phyloP scores from a whole-genome alignment of 2,329 filamentous ascomycete genomes.

The Aspergillus sp. region DNA sequence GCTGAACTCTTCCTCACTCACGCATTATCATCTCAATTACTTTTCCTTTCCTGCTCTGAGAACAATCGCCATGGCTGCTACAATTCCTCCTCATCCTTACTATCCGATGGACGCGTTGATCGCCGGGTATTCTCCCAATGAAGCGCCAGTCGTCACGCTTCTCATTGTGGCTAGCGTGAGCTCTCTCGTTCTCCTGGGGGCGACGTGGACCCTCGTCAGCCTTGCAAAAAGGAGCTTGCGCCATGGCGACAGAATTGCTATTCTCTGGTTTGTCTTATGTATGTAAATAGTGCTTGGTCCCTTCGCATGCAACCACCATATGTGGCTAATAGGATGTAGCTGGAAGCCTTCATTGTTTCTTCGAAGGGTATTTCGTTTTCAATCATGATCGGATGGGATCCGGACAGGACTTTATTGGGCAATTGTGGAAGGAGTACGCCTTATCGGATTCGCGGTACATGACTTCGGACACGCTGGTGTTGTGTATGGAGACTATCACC shows the following conservation, averaged over 20 bases:
- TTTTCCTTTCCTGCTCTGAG: background rate
- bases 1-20: background rate
- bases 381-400: conserved; percentile 61
- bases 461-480: conserved; percentile 71
- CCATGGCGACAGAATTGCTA: conserved; percentile 50
- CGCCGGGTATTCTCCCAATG: conserved; percentile 59
- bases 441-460: conserved; percentile 82
- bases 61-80: conserved; percentile 2
- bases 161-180: conserved; percentile 54
- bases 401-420: conserved; percentile 67
- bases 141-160: conserved; percentile 52
- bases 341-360: conserved; percentile 62
- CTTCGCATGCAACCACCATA: background rate
- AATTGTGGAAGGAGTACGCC: conserved; percentile 90
- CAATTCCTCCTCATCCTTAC: conserved; percentile 53
- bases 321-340: conserved; percentile 21
- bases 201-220: conserved; percentile 50
- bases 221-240: conserved; percentile 48
- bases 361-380: conserved; percentile 76
- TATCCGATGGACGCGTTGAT: conserved; percentile 61
- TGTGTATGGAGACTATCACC: conserved; percentile 82
- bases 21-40: too few species aligned
- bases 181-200: conserved; percentile 51
- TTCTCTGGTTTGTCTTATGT: conserved; percentile 73
- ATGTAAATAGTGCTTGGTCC: conserved; percentile 25